A percentile compares a stretch with the other conserved stretches of the same genome.
phyloP scores from a whole-genome alignment of 495 filamentous ascomycete species.

The Lichenothelia convexa region DNA sequence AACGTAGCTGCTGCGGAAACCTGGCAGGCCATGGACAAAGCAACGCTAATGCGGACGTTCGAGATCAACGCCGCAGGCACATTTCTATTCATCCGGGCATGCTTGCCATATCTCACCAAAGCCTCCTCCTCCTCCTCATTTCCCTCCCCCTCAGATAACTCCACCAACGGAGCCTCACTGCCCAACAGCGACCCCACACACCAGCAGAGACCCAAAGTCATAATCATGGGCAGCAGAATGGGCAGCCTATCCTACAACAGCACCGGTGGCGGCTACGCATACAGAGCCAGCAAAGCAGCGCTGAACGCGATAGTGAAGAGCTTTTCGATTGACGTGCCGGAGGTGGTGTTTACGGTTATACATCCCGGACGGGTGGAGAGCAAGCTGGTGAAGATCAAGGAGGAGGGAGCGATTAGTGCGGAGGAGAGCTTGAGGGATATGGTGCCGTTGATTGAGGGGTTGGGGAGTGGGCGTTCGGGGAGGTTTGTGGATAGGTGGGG shows the following conservation, averaged over 20 bases:
- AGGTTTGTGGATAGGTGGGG: slow-evolving; percentile 25
- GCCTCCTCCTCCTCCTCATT: neutral
- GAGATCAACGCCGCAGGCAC: slow-evolving; percentile 19
- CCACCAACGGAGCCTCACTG: no score
- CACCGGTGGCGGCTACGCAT: slow-evolving; percentile 18
- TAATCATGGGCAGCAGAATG: slow-evolving; percentile 20
- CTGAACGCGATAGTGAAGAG: slow-evolving; percentile 17
- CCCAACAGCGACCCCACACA: no score
- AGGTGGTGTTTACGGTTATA: slow-evolving; percentile 11
- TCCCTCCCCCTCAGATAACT: no score
- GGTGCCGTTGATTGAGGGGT: slow-evolving; percentile 16
- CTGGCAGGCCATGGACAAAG: slow-evolving; percentile 14
- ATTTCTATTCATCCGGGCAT: slow-evolving; percentile 15
- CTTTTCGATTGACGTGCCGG: slow-evolving; percentile 19
- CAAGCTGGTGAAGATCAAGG: slow-evolving; percentile 20
- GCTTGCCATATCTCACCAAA: slow-evolving; percentile 12
- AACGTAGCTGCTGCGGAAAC: slow-evolving; percentile 18
- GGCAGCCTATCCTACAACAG: slow-evolving; percentile 14
- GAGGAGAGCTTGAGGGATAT: slow-evolving; percentile 22
- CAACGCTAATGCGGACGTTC: slow-evolving; percentile 15
- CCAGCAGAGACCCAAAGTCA: no score
- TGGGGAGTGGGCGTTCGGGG: slow-evolving; percentile 14
- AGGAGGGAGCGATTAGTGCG: slow-evolving; percentile 23
- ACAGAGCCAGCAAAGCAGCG: slow-evolving; percentile 21
- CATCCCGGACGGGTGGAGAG: slow-evolving; percentile 25